Evolutionary conservation across 2,329 filamentous ascomycete genomes (phyloP), one percentile per base, ranked within the genome.

Genomic region (Fusarium subtropicale): DNA sequence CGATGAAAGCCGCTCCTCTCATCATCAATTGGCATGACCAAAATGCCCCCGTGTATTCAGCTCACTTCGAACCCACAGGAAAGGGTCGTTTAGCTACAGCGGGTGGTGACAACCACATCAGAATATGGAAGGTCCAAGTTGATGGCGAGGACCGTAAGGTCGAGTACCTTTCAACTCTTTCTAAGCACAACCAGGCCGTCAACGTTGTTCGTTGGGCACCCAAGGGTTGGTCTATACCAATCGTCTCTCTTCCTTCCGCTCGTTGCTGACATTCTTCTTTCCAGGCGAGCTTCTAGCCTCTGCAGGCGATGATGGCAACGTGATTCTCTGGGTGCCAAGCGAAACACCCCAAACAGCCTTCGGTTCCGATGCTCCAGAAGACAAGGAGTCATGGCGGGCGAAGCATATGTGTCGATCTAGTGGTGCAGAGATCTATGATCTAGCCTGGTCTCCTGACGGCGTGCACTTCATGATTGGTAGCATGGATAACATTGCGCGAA

Each of bases 11-110:
- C 78, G 91, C 93, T 77, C 95, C 96, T 75, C 87, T 99, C 74
- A 95, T 98, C 78, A 95, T 99, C 83, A 93, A 97, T 85, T 99
- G 96, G 96, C 97, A 99, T 82, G 93, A 97, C 81, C 93, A 97
- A 78, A 97, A 97, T 82, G 90, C 93, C 75, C 96, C 96, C 62
- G 94, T 99, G 79, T 99, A 98, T 83, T 97, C 95, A 44, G 93
- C 94, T 74, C 95, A 98, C 80, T 99, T 98, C 79, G 95, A 99
- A 79, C 93, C 93, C 48, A 87, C 93, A 77, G 94, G 93, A 69
- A 97, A 96, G 80, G 94, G 94, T 56, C 90, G 96, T 76, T 84
- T 99, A 68, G 96, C 96, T 61, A 99, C 96, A 12, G 95, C 91
- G 67, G 96, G 95, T 76, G 96, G 96, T 79, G 96, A 99, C 81